Evolutionary conservation across 2,329 filamentous ascomycete genomes (phyloP), one percentile per base, ranked within the genome.

Genomic region (Rhynchosporium graminicola): DNA sequence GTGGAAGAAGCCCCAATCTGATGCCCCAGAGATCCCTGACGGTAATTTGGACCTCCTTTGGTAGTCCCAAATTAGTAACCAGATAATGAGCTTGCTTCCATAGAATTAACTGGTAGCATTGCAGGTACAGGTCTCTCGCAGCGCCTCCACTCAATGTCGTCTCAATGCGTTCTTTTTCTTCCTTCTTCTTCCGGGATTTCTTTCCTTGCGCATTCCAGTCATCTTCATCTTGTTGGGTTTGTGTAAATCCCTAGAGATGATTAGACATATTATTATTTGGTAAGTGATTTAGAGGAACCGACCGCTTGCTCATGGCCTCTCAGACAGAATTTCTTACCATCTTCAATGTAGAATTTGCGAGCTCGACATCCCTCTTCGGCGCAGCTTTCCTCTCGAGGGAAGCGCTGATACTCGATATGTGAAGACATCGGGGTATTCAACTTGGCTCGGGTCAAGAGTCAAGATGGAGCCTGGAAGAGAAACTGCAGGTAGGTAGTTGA

Each of bases 1-100:
- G 78, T 26, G 66, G 63, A 40, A 91, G 52, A 20, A 61, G 48
- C 31, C 66, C 63, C 8, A 71, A 42, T 55, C 72, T 72, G 46
- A 97, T 77, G 58, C 88, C 82, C 94, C 95, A 99, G 13, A 99
- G 82, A 73, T 97, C 92, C 63, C 87, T 85, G 4, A 96, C 86
- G 9, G 96, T 80, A 7, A 79, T 87, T 79, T 96, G 92, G 12
- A 97, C 80, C 69, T 96, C 89, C 4, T 80, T 75, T 1, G 88
- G 87, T 54, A 95, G 82, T 0, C 83, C 83, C 73, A 87, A 87
- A 5, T 81, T 78, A 28, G 83, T 78, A 13, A 96, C 79, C 36
- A 98, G 79, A 81, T 88, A 93, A 71, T 84, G 77, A 15, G 91
- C 78, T 78, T 98, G 94, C 72, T 89, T 91, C 74, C 92, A 87